These are phyloP conservation scores for Chalciporus piperatus DNA, from an alignment of 768 basidiomycete genomes.

Conservation along the genomic window DNA sequence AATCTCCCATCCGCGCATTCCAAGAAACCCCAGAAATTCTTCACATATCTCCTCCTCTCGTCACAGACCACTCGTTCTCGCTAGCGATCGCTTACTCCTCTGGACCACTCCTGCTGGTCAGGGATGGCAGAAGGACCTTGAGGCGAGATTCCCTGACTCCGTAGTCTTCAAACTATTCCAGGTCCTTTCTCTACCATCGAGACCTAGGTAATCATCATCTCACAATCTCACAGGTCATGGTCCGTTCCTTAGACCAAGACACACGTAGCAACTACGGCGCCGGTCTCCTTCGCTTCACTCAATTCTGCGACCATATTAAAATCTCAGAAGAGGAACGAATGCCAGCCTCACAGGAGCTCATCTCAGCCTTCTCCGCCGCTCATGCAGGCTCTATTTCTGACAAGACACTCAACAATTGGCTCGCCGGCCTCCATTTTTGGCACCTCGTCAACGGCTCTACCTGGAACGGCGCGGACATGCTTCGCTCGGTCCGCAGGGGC, in stretches of 20 bases:
- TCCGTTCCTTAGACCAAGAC: neutral
- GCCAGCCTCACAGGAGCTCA: slow-evolving; percentile 27
- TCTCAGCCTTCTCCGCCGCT: slow-evolving; percentile 24
- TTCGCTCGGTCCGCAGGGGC: neutral
- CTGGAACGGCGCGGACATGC: neutral
- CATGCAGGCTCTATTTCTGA: slow-evolving; percentile 10
- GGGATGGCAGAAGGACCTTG: no score
- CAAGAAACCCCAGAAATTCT: no score
- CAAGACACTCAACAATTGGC: slow-evolving; percentile 32
- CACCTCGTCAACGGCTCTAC: slow-evolving; percentile 14
- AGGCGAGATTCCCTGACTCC: neutral
- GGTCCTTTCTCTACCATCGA: neutral
- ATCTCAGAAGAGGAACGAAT: slow-evolving; percentile 25
- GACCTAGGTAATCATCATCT: no score
- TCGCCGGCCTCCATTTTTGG: slow-evolving; percentile 37
- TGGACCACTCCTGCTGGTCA: no score
- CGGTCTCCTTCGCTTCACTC: slow-evolving; percentile 25
- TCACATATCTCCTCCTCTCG: no score
- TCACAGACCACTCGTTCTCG: neutral
- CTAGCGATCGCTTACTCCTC: no score
- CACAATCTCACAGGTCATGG: neutral
- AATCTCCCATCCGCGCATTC: no score
- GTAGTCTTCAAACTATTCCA: neutral
- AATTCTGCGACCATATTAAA: slow-evolving; percentile 35
- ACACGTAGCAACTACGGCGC: slow-evolving; percentile 1